Conservation (phyloP, 352 stramenopile genomes). For the Phytopythium cucurbitacearum region DNA sequence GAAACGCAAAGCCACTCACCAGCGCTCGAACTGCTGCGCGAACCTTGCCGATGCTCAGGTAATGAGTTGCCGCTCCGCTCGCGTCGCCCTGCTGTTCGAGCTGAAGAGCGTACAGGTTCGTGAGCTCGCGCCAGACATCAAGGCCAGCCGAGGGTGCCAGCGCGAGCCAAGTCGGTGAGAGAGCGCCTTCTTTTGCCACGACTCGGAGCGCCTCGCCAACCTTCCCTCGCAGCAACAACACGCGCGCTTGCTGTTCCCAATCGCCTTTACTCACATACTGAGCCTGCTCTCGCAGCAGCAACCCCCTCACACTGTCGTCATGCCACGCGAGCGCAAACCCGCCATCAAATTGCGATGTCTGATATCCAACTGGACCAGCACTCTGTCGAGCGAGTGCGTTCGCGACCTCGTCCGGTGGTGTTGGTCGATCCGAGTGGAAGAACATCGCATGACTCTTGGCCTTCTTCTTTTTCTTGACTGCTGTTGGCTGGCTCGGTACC, state of each 20-base stretch:
- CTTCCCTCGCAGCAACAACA: constrained; percentile 45
- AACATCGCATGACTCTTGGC: constrained; percentile 17
- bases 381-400: not conserved
- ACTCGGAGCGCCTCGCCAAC: constrained; percentile 54
- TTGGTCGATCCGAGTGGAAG: constrained; percentile 20
- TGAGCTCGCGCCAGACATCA: constrained; percentile 68
- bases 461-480: constrained; percentile 15
- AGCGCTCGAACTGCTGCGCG: constrained; percentile 38
- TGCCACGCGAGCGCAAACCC: constrained; percentile 16
- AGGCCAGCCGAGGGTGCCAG: constrained; percentile 68
- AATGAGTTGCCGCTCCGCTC: constrained; percentile 56
- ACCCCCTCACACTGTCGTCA: constrained; percentile 11
- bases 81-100: constrained; percentile 39
- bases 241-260: constrained; percentile 48
- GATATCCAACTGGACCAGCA: not conserved
- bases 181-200: constrained; percentile 37
- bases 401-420: constrained; percentile 13
- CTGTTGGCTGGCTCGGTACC: not conserved
- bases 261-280: constrained; percentile 26
- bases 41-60: constrained; percentile 55
- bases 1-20: constrained; percentile 27
- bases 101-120: constrained; percentile 56
- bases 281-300: constrained; percentile 16
- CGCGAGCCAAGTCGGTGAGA: constrained; percentile 54
- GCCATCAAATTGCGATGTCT: not conserved